A percentile compares a stretch with the other conserved stretches of the same genome.
These are phyloP conservation scores for Magnolia changhungtana DNA, from an alignment of 164 flowering plant species.

Conservation along the genomic window DNA sequence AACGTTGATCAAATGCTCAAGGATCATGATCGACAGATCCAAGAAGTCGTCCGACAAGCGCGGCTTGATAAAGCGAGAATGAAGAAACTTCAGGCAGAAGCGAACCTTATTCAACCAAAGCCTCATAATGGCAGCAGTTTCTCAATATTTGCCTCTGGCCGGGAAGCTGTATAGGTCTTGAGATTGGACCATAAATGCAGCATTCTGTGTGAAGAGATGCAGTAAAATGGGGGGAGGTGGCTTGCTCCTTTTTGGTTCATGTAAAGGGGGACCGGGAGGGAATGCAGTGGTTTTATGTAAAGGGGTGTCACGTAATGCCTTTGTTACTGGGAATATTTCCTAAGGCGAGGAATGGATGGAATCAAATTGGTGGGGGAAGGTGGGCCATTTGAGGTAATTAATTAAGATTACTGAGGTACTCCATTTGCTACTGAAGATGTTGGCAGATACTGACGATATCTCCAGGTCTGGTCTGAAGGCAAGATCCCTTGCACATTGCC, in stretches of 20 bases:
- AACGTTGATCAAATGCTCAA: conserved; percentile 88
- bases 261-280: not conserved
- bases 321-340: not conserved
- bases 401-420: not conserved
- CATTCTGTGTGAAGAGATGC: not conserved
- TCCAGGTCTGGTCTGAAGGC: no score
- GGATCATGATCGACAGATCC: conserved; percentile 92
- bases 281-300: not conserved
- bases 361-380: not conserved
- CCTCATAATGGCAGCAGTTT: conserved; percentile 3
- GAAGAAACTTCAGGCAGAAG: conserved; percentile 56
- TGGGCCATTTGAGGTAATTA: not conserved
- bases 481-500: no score
- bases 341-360: not conserved
- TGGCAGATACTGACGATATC: no score
- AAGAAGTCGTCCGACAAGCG: conserved; percentile 85
- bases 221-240: not conserved
- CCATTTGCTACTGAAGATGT: no score
- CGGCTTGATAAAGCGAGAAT: conserved; percentile 72
- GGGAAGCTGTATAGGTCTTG: not conserved
- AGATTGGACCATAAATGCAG: not conserved
- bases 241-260: not conserved
- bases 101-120: conserved; percentile 5
- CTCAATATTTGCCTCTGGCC: conserved; percentile 4
- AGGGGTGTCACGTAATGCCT: not conserved